Base-by-base conservation (phyloP, 257 asterid genomes). In the Gentiana straminea region DNA sequence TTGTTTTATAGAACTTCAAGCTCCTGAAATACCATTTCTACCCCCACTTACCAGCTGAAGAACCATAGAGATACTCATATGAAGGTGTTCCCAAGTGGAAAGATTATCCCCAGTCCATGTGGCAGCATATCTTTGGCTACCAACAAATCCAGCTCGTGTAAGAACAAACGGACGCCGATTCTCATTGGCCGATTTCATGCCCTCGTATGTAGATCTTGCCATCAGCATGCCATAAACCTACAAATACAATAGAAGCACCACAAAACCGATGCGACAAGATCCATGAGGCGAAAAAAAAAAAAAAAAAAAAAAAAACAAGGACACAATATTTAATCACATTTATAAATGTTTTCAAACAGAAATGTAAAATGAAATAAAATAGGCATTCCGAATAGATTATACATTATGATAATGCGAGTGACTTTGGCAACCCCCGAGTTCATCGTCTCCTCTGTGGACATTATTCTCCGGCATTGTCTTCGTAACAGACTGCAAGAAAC, bases 51-150 rank as follows among this genome's bases (percentile, higher is more conserved):
- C 96, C 80, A 91, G 74, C 70, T 91, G 95, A 71, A 87, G 77
- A 68, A 87, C 86, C 98, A 87, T 91, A 62, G 96, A 77, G 69
- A 91, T 75, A 65, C 98, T 91, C 98, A 91, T 87, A 54, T 91
- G 96, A 49, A 87, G 79, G 74, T 87, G 98, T 81, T 83, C 96
- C 98, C 98, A 91, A 12, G 95, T 87, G 46, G 98, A 79, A 72
- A 87, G 75, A 77, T 91, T 91, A 68, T 91, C 98, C 65, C 98
- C 98, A 10, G 98, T 91, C 98, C 98, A 91, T 54, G 98, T 91
- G 49, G 96, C 96, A 70, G 98, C 96, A 75, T 81, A 84, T 79
- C 83, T 76, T 65, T 91, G 96, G 86, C 95, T 84, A 61, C 98
- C 98, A 47, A 87, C 78, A 72, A 84, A 91, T 54, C 96, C 98